phyloP scores from a whole-genome alignment of 2,329 filamentous ascomycete genomes.

The Ceratocystis colombiana region DNA sequence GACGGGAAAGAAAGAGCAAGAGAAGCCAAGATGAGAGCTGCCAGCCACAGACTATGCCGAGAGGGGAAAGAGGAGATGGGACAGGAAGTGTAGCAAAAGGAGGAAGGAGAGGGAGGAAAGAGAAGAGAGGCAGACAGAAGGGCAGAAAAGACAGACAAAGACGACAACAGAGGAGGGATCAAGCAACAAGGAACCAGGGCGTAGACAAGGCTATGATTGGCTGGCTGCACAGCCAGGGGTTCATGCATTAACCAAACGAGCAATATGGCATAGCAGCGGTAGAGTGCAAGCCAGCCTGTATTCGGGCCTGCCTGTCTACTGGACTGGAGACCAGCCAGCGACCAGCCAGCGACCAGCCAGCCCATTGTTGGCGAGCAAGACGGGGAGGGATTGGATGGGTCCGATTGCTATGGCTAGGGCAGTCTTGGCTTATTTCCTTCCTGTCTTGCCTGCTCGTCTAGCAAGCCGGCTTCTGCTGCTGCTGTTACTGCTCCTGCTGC shows the following conservation, averaged over 20 bases:
- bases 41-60: neutral
- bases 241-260: slow-evolving; percentile 6
- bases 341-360: too few species aligned
- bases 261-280: too few species aligned
- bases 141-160: slow-evolving; percentile 17
- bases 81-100: slow-evolving; percentile 18
- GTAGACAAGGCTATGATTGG: neutral
- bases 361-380: too few species aligned
- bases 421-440: too few species aligned
- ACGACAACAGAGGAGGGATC: slow-evolving; percentile 12
- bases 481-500: too few species aligned
- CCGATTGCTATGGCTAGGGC: too few species aligned
- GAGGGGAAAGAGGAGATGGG: neutral
- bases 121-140: slow-evolving; percentile 13
- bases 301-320: too few species aligned
- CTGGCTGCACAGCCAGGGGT: slow-evolving; percentile 9
- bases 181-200: neutral
- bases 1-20: neutral
- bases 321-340: too few species aligned
- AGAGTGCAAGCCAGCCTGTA: too few species aligned
- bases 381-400: too few species aligned
- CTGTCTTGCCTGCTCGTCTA: too few species aligned
- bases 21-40: neutral
- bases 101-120: slow-evolving; percentile 17
- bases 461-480: too few species aligned